Base-by-base conservation (phyloP, 2,329 filamentous ascomycete species). In the Xylaria multiplex region DNA sequence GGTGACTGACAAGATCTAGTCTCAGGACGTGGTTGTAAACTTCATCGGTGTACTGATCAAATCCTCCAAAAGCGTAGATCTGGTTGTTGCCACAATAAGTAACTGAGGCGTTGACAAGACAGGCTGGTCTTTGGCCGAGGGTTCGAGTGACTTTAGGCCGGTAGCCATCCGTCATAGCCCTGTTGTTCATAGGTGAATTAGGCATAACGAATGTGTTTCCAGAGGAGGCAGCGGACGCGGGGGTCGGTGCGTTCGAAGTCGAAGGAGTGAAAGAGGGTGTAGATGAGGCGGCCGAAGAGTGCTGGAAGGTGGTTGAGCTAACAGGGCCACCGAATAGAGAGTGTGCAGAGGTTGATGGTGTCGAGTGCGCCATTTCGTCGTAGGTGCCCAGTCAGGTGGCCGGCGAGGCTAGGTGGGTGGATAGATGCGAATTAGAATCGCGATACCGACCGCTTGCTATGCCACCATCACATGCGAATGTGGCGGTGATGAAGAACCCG, bases 11-110 rank as follows among this genome's bases (percentile, higher is more conserved):
- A 69, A 99, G 86, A 78, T 99, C 94, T 58, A 99, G 82, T 73
- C 89, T 90, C 69, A 99, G 84, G 48, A 99, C 96, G 81, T 99
- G 96, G 77, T 99, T 99, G 81, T 99, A 99, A 19, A 99, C 92
- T 82, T 99, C 96, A 78, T 99, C 96, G 0, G 96, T 99, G 77
- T 97, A 98, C 79, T 98, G 95, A 77, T 99, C 96, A 76, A 99
- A 99, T 19, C 96, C 96, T 49, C 96, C 96, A 83, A 99, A 99
- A 11, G 95, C 96, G 80, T 96, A 98, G 73, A 99, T 98, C 79
- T 96, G 90, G 78, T 98, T 96, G 81, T 97, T 96, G 66, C 94
- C 94, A 75, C 96, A 97, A 79, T 97, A 97, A n/a, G 96, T 99
- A 67, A 98, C 95, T 0, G 96, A 98, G 59, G 96, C 96, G 83